Conservation (phyloP, 1,284 basidiomycete genomes). For the Cutaneotrichosporon sp. region DNA sequence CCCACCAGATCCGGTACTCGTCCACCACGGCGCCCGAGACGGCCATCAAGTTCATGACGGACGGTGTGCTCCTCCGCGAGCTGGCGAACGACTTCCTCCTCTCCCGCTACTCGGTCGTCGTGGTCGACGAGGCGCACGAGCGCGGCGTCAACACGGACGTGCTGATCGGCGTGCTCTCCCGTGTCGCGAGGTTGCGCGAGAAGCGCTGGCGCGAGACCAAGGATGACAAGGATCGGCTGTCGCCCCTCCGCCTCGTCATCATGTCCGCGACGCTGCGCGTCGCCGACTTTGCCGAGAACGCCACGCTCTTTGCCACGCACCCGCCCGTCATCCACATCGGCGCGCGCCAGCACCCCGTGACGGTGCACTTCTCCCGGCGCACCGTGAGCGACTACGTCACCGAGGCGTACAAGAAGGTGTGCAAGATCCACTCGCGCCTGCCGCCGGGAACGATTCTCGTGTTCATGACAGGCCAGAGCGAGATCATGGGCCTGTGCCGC, state of each 20-base stretch:
- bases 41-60: constrained; percentile 99
- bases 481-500: constrained; percentile 67
- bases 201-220: constrained; percentile 79
- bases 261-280: constrained; percentile 99
- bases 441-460: constrained; percentile 72
- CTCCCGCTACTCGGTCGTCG: constrained; percentile 86
- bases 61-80: constrained; percentile 94
- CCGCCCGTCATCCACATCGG: constrained; percentile 89
- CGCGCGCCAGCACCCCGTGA: constrained; percentile 93
- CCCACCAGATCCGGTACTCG: constrained; percentile 97
- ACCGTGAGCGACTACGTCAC: constrained; percentile 85
- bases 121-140: constrained; percentile 98
- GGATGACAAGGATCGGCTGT: constrained; percentile 64
- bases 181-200: constrained; percentile 85
- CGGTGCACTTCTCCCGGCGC: constrained; percentile 86
- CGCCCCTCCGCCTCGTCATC: constrained; percentile 90
- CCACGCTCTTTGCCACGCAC: constrained; percentile 72
- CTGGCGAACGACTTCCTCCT: constrained; percentile 88
- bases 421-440: constrained; percentile 72
- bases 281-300: constrained; percentile 88
- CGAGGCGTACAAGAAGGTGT: constrained; percentile 86
- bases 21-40: constrained; percentile 86
- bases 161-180: constrained; percentile 90
- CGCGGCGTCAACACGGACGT: constrained; percentile 98
- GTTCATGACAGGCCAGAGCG: constrained; percentile 76